Evolutionary conservation across 495 filamentous ascomycete species (phyloP), one percentile per base, ranked within the genome.

Genomic region (Bacidia rubella): DNA sequence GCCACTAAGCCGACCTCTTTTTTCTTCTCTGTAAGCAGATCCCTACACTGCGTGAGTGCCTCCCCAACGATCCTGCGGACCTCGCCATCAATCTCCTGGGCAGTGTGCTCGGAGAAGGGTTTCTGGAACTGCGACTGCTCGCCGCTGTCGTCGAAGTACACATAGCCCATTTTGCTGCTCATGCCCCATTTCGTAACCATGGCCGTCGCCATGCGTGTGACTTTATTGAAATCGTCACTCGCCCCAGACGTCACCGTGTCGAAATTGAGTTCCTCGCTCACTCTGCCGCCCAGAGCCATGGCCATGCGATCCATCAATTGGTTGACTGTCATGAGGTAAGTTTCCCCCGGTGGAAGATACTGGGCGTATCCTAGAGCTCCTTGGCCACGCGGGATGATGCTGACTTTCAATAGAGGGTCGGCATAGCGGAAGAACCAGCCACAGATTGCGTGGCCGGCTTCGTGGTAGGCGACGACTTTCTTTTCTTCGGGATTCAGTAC

Each of bases 281-380:
- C 85, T 56, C 92, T 83, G 2, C 92, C 92, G 59, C 86, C 92
- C 38, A 98, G 79, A 17, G 92, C 95, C 92, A 98, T 98, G 55
- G 93, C 92, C 93, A 98, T 98, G 54, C 93, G 87, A 67, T 98
- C 92, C 90, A 96, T 96, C 23, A 98, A 72, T 70, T 98, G 92
- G 66, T 90, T 83, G 57, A 86, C 81, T 57, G 80, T 95, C 88
- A 98, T 86, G 49, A 97, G 76, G 66, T 96, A 96, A 23, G 85
- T 85, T 63, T 98, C 92, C 26, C 82, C 79, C 1, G 80, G 69
- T 2, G 92, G 92, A n/a, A 98, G 76, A 65, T 95, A 95, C 66
- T 98, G 92, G 7, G 92, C 92, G 63, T 98, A 98, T 19, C 92
- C 92, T 22, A 98, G 74, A 20, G 88, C 87, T 47, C 88, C 92